Evolutionary conservation across 1,284 basidiomycete species (phyloP).

Genomic region (Microbotryomycetes sp.): DNA sequence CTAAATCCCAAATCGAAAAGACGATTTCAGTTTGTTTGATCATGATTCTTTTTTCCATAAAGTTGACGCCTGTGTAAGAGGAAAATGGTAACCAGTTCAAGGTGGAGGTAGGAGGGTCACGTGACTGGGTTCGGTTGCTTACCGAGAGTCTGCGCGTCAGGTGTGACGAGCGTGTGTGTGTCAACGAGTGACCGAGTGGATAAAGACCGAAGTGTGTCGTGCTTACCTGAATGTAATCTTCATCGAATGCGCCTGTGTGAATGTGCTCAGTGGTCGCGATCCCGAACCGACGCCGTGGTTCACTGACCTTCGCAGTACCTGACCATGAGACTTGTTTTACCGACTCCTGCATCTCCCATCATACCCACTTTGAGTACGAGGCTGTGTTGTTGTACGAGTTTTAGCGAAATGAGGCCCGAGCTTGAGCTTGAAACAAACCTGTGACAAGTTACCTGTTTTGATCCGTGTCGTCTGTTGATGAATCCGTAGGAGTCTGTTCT

Average conservation of each 20-base stretch:
- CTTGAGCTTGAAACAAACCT: too few relatives aligned
- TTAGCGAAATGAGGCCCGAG: too few relatives aligned
- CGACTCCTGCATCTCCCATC: constrained; percentile 98
- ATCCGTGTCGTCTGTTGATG: too few relatives aligned
- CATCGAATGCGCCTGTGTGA: constrained; percentile 50
- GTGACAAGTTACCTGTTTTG: too few relatives aligned
- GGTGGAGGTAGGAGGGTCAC: background rate
- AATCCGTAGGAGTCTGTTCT: too few relatives aligned
- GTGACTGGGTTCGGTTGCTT: too few relatives aligned
- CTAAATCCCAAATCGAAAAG: constrained; percentile 98
- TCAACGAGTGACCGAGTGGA: too few relatives aligned
- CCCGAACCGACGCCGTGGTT: too few relatives aligned
- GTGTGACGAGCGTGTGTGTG: too few relatives aligned
- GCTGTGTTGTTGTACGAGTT: too few relatives aligned
- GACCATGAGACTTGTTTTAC: constrained; percentile 86
- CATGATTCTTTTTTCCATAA: constrained; percentile 98
- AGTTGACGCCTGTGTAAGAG: constrained; percentile 73
- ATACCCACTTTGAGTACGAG: constrained; percentile 97
- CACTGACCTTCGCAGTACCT: constrained; percentile 85
- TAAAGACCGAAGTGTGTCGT: background rate
- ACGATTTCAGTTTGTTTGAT: constrained; percentile 97
- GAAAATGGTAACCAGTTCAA: background rate
- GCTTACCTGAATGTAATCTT: constrained; percentile 87
- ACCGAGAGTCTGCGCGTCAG: too few relatives aligned
- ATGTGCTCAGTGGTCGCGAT: too few relatives aligned